These are phyloP conservation scores for Eragrostis tef DNA, from an alignment of 202 grass and related monocot species.

Conservation along the genomic window DNA sequence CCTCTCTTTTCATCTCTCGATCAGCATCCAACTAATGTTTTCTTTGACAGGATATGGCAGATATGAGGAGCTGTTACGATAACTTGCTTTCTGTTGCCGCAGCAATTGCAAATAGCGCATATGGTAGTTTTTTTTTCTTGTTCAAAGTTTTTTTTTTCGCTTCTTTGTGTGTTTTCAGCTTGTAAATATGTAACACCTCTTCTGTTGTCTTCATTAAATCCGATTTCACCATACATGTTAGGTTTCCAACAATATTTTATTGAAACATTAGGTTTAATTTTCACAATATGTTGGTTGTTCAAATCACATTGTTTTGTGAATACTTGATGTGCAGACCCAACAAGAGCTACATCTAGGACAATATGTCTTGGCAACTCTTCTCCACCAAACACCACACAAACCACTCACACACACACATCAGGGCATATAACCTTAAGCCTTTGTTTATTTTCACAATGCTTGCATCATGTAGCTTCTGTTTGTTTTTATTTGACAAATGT, in stretches of 20 bases:
- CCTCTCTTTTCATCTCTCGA: not conserved
- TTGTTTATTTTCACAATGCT: constrained; percentile 19
- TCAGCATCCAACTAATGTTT: constrained; percentile 41
- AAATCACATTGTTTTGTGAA: constrained; percentile 5
- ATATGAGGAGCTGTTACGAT: constrained; percentile 95
- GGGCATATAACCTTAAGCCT: not conserved
- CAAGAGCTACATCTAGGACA: not conserved
- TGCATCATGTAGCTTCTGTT: constrained; percentile 18
- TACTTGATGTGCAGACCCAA: not conserved
- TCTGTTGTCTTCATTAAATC: not conserved
- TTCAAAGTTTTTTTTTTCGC: not conserved
- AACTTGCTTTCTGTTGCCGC: constrained; percentile 88
- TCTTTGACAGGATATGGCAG: constrained; percentile 90
- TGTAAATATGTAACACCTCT: not conserved
- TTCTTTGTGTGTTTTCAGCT: not conserved
- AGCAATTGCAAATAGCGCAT: constrained; percentile 95
- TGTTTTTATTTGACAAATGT: not conserved
- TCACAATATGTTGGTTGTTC: constrained; percentile 9
- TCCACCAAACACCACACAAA: not conserved
- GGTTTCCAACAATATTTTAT: constrained; percentile 28
- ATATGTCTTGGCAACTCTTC: constrained; percentile 9
- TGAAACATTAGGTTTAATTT: constrained; percentile 16
- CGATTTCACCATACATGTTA: constrained; percentile 2
- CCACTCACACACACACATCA: too few relatives aligned
- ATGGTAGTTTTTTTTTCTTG: constrained; percentile 61